phyloP scores from a whole-genome alignment of 1,139 yeast genomes.

The Taphrina sp. region DNA sequence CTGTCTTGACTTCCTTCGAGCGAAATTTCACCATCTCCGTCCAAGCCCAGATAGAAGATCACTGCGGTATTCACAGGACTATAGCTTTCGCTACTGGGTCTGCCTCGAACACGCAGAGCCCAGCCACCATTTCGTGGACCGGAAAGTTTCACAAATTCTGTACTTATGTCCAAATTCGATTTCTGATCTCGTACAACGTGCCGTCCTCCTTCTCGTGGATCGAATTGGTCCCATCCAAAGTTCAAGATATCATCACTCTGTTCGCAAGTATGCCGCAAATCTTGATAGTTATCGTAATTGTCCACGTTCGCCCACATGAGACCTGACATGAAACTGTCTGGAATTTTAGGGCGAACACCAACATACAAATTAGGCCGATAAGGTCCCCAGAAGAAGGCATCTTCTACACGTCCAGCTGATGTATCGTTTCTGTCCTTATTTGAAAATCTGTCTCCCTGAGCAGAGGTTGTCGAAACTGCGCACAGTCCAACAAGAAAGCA shows the following conservation, averaged over 20 bases:
- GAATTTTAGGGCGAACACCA: constrained; percentile 77
- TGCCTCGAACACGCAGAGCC: constrained; percentile 39
- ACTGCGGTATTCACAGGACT: constrained; percentile 51
- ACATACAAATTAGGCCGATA: constrained; percentile 82
- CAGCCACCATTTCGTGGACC: constrained; percentile 57
- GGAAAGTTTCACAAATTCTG: constrained; percentile 71
- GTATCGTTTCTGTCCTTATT: too few relatives aligned
- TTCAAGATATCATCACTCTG: constrained; percentile 67
- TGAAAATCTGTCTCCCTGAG: too few relatives aligned
- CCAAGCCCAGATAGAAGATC: constrained; percentile 75
- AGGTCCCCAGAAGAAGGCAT: constrained; percentile 81
- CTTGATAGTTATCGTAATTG: constrained; percentile 53
- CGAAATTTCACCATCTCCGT: constrained; percentile 51
- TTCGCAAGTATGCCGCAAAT: constrained; percentile 76
- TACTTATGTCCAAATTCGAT: constrained; percentile 60
- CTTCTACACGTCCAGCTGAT: too few relatives aligned
- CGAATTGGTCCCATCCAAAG: constrained; percentile 85
- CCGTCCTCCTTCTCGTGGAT: constrained; percentile 83
- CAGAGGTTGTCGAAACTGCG: too few relatives aligned
- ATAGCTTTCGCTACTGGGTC: constrained; percentile 32
- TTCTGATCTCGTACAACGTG: constrained; percentile 70
- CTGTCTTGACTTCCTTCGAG: constrained; percentile 40
- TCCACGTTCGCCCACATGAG: constrained; percentile 85
- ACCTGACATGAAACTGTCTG: constrained; percentile 77
- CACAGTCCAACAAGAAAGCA: too few relatives aligned